Evolutionary conservation across 2,329 filamentous ascomycete species (phyloP), one percentile per base, ranked within the genome.

Genomic region (Hypoxylon sp.): DNA sequence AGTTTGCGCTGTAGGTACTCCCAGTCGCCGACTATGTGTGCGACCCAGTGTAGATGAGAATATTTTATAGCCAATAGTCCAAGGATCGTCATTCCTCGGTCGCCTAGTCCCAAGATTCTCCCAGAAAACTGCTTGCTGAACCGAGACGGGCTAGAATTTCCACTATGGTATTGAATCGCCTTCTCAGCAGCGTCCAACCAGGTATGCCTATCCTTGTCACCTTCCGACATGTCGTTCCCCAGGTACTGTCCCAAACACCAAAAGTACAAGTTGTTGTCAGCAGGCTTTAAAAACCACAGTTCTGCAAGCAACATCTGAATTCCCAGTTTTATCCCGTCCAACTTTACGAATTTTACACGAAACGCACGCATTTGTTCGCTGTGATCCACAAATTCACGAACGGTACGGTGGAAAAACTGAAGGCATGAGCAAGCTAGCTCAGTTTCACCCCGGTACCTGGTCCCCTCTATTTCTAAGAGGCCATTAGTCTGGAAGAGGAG

Each of bases 331-430:
- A 3, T 8, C 1, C 5, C 3, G 30, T 50, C 31, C 44, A 27
- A 40, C 10, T 37, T 17, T 2, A 6, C 14, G 11, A 13, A 22
- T 5, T 11, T 25, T 14, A 10, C 14, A 14, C 14, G 20, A 48
- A 49, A 35, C 1, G 7, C 14, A 17, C 14, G 11, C 31, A 59
- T 59, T 2, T 59, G 30, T 42, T 50, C 44, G 46, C 13, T 60
- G 14, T 27, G 57, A 11, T 22, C 50, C 13, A 60, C 31, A 51
- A 60, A 60, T 8, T 60, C 57, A 31, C 8, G 2, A 31, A 60
- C 22, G 8, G 46, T 60, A 11, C 46, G 57, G 13, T 51, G 57
- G 10, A 17, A 60, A 42, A 42, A 30, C 40, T 30, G 20, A 20
- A 20, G 20, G 2, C 20, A 2, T 20, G 20, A 20, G 20, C 2